Base-by-base conservation (phyloP, 2,329 filamentous ascomycete genomes). In the Fusarium lateritium region DNA sequence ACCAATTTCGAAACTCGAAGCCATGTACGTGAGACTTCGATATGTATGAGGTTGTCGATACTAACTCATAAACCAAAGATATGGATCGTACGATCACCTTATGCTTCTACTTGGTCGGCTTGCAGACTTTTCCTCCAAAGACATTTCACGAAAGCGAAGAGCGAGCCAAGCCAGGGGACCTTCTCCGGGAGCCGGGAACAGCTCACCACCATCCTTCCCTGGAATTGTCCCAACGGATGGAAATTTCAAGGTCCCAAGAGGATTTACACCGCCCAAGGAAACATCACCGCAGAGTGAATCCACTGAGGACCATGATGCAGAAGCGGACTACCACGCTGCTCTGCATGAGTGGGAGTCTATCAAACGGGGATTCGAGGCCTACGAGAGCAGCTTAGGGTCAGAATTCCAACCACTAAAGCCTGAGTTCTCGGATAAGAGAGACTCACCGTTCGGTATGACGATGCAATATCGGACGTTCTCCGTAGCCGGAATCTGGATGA, bases 31-130 rank as follows among this genome's bases (percentile, higher is more conserved):
- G 6, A 33, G 17, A 24, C 33, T 11, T 4, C 13, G 22, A 17
- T 33, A 7, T 19, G 6, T 4, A 33, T 14, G 15, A 24, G 15
- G 22, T 10, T 21, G 10, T 5, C 10, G 19, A 19, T 19, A 31
- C 64, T 70, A 34, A 63, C 77, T 80, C 50, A 80, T 69, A 33
- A n/a, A 11, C 17, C 31, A 17, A 56, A 90, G 95, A 24, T 97
- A 95, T 74, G 96, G 94, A 39, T 94, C 94, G 1, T 94, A 93
- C 70, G 96, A 99, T 76, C 94, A 98, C 77, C 81, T 98, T 6
- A 86, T 97, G 44, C 85, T 98, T 6, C 82, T 98, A 2, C 85
- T 98, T 24, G 94, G 90, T 10, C 90, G 96, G 4, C 83, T 97
- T 15, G 88, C 91, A 55, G 89, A 92, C 70, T 98, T 97, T 77